phyloP scores from a whole-genome alignment of 306 rosid genomes.

The Cucurbita ficifolia region DNA sequence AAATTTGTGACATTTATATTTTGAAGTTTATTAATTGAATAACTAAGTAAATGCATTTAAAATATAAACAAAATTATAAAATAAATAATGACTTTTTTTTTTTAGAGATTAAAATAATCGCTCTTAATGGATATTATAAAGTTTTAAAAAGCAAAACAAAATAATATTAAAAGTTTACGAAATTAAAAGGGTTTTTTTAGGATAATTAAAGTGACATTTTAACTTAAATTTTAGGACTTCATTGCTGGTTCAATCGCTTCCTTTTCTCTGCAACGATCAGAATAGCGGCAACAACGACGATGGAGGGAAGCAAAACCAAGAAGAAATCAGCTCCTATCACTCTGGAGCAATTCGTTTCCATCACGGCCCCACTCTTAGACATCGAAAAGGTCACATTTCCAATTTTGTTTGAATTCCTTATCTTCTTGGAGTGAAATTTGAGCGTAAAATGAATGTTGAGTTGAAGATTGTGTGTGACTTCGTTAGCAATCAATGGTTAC shows the following conservation, averaged over 20 bases:
- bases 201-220: too few relatives aligned
- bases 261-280: background rate
- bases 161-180: too few relatives aligned
- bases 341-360: constrained; percentile 64
- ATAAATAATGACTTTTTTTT: too few relatives aligned
- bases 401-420: background rate
- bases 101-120: too few relatives aligned
- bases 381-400: constrained; percentile 55
- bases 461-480: background rate
- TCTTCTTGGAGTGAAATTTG: background rate
- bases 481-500: background rate
- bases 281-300: constrained; percentile 10
- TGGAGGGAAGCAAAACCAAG: constrained; percentile 34
- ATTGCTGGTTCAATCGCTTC: background rate
- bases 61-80: too few relatives aligned
- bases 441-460: background rate
- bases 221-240: background rate
- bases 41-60: too few relatives aligned
- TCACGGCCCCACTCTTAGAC: constrained; percentile 68
- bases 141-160: too few relatives aligned
- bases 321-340: constrained; percentile 43
- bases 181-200: too few relatives aligned
- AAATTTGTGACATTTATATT: too few relatives aligned
- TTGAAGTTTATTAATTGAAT: too few relatives aligned
- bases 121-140: too few relatives aligned